Evolutionary conservation across 2,329 filamentous ascomycete genomes (phyloP), one percentile per base, ranked within the genome.

Genomic region (Neofusicoccum laricinum): DNA sequence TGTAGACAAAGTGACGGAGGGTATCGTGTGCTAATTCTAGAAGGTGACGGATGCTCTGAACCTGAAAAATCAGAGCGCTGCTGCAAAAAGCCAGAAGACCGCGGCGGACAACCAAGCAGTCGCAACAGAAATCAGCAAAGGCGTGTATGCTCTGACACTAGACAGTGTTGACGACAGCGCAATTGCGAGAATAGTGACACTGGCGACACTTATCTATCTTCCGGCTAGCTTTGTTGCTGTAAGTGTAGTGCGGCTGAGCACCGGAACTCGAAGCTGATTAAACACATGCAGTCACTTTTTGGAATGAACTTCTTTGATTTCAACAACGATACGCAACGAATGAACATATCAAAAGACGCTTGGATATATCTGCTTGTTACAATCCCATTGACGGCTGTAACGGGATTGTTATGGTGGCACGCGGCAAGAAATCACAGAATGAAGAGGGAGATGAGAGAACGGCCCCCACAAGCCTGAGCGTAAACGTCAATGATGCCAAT

Each of bases 261-360:
- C 14, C 2, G 8, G 14, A 14, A 21, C 2, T 48, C 17, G 12
- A 11, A 48, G 32, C 40, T 49, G 8, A 58, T 34, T 2, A 10
- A 15, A 8, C n/a, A 48, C 25, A 12, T 34, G 41, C 32, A 61
- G 58, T 21, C 58, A 34, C 45, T 61, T 6, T 50, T 61, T 25
- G 58, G 58, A 12, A 61, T 61, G 58, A 61, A 61, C 14, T 48
- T 61, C 45, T 61, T 61, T 11, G 58, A 50, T 21, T 61, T 61
- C 34, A 36, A 50, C 45, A 36, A 50, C 30, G 3, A 11, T 2
- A 50, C 43, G 12, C 10, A 38, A n/a, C 41, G 34, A 6, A 48
- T 61, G 43, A 48, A 12, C 2, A 48, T 61, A 14, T 40, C 58
- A 1, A 49, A 48, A 15, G 45, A 61, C 30, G 25, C 34, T 10